Percentiles rank a stretch among this genome's conserved stretches.
Evolutionary conservation across 306 rosid species (phyloP).

Genomic region (Abrus pulchellus): DNA sequence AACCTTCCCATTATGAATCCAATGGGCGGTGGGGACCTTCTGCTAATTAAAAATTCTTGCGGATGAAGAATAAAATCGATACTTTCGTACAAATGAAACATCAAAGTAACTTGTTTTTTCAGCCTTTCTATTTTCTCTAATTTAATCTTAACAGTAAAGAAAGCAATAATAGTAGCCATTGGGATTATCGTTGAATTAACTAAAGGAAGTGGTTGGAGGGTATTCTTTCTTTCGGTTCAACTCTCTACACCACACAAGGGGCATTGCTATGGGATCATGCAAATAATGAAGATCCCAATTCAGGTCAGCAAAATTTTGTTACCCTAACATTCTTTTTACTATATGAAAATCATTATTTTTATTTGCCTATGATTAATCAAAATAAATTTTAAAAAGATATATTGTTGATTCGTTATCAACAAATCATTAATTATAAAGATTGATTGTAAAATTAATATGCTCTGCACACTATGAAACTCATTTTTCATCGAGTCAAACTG

Average conservation of each 20-base stretch:
- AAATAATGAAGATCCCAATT: background rate
- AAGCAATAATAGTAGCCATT: slow-evolving; percentile 6
- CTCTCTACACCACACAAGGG: background rate
- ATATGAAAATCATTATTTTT: no score
- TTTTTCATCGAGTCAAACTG: background rate
- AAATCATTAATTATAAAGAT: background rate
- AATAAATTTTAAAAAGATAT: background rate
- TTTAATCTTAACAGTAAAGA: background rate
- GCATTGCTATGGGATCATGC: background rate
- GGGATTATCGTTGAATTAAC: background rate
- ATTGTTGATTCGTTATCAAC: background rate
- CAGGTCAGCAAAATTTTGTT: slow-evolving; percentile 14
- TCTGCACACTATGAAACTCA: background rate
- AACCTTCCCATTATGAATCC: slow-evolving; percentile 3
- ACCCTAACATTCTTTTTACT: background rate
- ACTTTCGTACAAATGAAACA: background rate
- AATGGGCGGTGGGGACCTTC: background rate
- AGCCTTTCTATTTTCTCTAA: background rate
- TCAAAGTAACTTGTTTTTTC: slow-evolving; percentile 40
- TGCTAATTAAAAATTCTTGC: slow-evolving; percentile 18
- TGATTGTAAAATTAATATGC: background rate
- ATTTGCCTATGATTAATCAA: background rate
- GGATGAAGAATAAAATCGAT: background rate
- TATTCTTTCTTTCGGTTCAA: slow-evolving; percentile 10
- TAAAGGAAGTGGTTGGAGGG: slow-evolving; percentile 46